These are phyloP conservation scores for Fusarium continuum DNA, from an alignment of 2,329 filamentous ascomycete genomes.

Conservation along the genomic window DNA sequence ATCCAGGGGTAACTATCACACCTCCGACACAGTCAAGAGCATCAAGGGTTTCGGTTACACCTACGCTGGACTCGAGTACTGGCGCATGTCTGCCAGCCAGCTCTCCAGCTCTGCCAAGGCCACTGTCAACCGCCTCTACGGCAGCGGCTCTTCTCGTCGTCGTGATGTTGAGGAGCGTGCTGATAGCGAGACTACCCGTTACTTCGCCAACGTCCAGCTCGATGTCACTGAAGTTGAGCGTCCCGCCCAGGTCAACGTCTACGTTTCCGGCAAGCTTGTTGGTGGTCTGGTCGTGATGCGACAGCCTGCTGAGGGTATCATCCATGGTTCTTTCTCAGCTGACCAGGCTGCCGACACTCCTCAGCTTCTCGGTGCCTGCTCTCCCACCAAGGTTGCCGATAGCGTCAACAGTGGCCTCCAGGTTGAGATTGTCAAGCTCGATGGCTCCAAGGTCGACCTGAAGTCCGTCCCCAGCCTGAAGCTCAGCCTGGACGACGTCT, in stretches of 20 bases:
- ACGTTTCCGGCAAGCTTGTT: conserved; percentile 45
- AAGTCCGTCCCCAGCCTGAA: conserved; percentile 48
- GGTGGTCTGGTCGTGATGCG: conserved; percentile 51
- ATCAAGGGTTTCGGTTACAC: conserved; percentile 52
- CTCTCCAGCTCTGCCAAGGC: conserved; percentile 45
- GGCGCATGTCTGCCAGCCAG: conserved; percentile 45
- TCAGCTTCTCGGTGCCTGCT: conserved; percentile 56
- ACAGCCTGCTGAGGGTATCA: conserved; percentile 46
- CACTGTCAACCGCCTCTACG: conserved; percentile 49
- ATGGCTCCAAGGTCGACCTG: conserved; percentile 52
- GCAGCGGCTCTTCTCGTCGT: conserved; percentile 16
- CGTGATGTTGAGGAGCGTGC: conserved; percentile 30
- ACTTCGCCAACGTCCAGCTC: conserved; percentile 49
- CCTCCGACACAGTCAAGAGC: conserved; percentile 48
- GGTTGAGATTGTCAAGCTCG: conserved; percentile 48
- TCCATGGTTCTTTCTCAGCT: conserved; percentile 51
- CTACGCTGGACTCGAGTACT: conserved; percentile 51
- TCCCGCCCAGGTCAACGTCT: conserved; percentile 50
- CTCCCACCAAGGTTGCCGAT: conserved; percentile 38
- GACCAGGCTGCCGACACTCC: conserved; percentile 71
- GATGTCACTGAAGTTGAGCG: conserved; percentile 49
- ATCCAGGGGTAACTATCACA: conserved; percentile 53
- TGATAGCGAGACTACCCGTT: conserved; percentile 42
- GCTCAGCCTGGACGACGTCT: conserved; percentile 44
- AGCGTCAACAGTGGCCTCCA: conserved; percentile 43